Base-by-base conservation (phyloP, 306 rosid genomes). In the Quercus gilva region DNA sequence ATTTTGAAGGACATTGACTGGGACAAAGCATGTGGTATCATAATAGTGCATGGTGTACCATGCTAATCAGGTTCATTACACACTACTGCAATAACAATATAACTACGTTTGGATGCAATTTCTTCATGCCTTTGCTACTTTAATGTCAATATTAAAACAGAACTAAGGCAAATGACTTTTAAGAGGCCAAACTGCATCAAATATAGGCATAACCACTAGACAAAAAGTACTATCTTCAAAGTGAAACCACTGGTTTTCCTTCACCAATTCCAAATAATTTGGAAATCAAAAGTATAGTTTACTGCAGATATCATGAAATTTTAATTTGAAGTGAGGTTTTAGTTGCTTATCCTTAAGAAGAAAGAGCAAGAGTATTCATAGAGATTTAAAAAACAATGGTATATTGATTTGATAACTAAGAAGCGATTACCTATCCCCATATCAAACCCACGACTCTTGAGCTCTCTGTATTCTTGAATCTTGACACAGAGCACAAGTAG, bases 391-490 rank as follows among this genome's bases (percentile, higher is more conserved):
- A 33, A 53, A 9, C 5, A 29, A 8, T 25, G 26, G 2, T 17
- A 6, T 29, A 14, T 4, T 63, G 69, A 29, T 31, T n/a, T 15
- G 13, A n/a, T 70, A 43, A 21, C 21, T n/a, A 55, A 70, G 67
- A 70, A 75, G 25, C 6, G 25, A 70, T 70, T 71, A 92, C 97
- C 92, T 80, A 92, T 81, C 28, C 94, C 87, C 84, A 90, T 60
- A 79, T 92, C 94, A 81, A 72, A 84, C 26, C 97, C 97, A 28
- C 77, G 89, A 64, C 35, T 77, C 78, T 76, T 81, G n/a, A 90
- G 91, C 81, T 92, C 91, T 75, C 90, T 85, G 81, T 92, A 90
- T 53, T 92, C 97, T 78, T n/a, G n/a, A n/a, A n/a, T n/a, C n/a
- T n/a, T 92, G 97, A 74, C 92, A 90, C 1, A 90, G 87, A 74